phyloP scores from a whole-genome alignment of 2,329 filamentous ascomycete species.

The Cercospora sp. region DNA sequence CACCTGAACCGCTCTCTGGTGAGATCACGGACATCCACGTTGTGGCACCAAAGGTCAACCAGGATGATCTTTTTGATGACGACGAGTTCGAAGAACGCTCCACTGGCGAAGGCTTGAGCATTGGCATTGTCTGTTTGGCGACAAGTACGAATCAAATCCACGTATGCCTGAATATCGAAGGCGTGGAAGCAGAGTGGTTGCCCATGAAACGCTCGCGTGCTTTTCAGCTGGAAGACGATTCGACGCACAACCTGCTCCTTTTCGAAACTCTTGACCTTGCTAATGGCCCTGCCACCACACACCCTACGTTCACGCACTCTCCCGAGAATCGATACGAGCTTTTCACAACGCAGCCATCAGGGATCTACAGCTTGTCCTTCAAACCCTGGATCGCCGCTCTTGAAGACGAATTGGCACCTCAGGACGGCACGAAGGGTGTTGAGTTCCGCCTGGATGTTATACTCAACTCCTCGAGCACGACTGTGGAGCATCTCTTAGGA shows the following conservation, averaged over 20 bases:
- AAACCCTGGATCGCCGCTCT: constrained; percentile 58
- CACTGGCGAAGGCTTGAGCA: constrained; percentile 52
- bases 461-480: constrained; percentile 53
- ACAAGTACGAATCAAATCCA: constrained; percentile 58
- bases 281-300: constrained; percentile 36
- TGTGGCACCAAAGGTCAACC: constrained; percentile 55
- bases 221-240: constrained; percentile 31
- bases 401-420: constrained; percentile 53
- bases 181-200: constrained; percentile 64
- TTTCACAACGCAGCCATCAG: constrained; percentile 57
- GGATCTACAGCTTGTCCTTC: constrained; percentile 57
- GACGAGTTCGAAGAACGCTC: constrained; percentile 44
- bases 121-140: constrained; percentile 59
- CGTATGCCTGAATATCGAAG: constrained; percentile 61
- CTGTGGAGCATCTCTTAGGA: constrained; percentile 47
- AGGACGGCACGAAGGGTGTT: constrained; percentile 49
- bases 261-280: constrained; percentile 46
- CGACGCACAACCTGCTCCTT: constrained; percentile 37
- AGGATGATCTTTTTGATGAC: constrained; percentile 53
- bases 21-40: constrained; percentile 63
- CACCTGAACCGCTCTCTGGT: constrained; percentile 53
- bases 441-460: constrained; percentile 59
- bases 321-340: constrained; percentile 58
- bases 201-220: constrained; percentile 43
- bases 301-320: constrained; percentile 59